Conservation (phyloP, 352 stramenopile species). For the Pythium guiyangense region DNA sequence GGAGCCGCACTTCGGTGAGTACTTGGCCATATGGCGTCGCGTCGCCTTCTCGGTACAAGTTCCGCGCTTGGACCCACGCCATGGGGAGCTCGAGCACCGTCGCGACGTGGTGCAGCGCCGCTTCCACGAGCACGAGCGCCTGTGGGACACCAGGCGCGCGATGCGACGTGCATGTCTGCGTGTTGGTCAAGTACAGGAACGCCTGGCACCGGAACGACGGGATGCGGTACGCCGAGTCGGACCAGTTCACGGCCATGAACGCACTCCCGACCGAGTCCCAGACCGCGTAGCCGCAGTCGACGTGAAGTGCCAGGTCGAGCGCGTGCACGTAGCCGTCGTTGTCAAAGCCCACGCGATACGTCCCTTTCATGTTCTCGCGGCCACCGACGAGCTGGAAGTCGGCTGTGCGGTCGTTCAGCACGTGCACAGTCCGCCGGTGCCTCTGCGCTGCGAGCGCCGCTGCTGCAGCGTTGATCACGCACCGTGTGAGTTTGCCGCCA, state of each 20-base stretch:
- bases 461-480: constrained; percentile 88
- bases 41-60: constrained; percentile 92
- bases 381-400: constrained; percentile 94
- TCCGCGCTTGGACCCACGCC: constrained; percentile 73
- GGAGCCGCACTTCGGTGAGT: constrained; percentile 90
- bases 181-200: constrained; percentile 91
- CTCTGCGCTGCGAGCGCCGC: constrained; percentile 88
- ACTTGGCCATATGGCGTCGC: constrained; percentile 91
- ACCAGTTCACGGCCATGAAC: constrained; percentile 93
- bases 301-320: constrained; percentile 91
- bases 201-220: constrained; percentile 87
- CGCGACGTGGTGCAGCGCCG: constrained; percentile 95
- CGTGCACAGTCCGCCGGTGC: constrained; percentile 85
- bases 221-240: constrained; percentile 94
- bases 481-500: constrained; percentile 94
- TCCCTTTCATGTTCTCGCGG: constrained; percentile 91
- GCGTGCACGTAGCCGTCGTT: constrained; percentile 84
- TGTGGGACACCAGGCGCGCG: constrained; percentile 94
- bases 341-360: constrained; percentile 90
- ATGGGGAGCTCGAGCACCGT: constrained; percentile 61
- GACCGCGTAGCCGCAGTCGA: constrained; percentile 92
- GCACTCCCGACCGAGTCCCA: constrained; percentile 92
- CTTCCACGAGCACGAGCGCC: constrained; percentile 88
- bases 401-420: constrained; percentile 90
- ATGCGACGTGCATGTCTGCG: constrained; percentile 94